Percentiles rank a stretch among this genome's conserved stretches.
Conservation (phyloP, 1,284 basidiomycete species). For the Violaceomyces palustris region DNA sequence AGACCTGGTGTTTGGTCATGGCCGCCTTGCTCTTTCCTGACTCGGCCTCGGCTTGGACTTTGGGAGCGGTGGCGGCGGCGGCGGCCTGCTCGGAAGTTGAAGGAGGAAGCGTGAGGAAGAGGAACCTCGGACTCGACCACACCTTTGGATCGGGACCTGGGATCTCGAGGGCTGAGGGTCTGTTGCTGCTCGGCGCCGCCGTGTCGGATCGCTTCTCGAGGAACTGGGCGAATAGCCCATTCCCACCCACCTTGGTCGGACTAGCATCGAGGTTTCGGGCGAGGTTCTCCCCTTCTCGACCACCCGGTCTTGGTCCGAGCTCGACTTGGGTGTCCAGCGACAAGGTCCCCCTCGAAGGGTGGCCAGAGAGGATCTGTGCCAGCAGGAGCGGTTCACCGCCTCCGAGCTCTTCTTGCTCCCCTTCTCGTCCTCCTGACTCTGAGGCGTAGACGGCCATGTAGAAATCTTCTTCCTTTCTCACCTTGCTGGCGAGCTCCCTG, state of each 20-base stretch:
- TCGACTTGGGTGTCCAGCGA: constrained; percentile 65
- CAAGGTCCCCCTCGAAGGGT: constrained; percentile 70
- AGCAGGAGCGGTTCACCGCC: constrained; percentile 10
- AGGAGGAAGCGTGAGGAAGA: constrained; percentile 28
- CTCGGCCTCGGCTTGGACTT: neutral
- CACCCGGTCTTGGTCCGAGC: constrained; percentile 59
- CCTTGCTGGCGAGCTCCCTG: constrained; percentile 24
- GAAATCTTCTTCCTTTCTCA: constrained; percentile 66
- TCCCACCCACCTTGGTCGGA: too few relatives aligned
- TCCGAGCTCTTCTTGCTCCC: neutral
- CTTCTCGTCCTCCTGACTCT: neutral
- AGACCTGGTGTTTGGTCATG: constrained; percentile 16
- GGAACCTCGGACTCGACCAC: constrained; percentile 29
- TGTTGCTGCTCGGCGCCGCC: too few relatives aligned
- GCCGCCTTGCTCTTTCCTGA: neutral
- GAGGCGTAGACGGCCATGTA: constrained; percentile 57
- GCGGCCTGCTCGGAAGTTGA: constrained; percentile 1
- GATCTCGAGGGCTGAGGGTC: constrained; percentile 33
- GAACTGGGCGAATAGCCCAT: too few relatives aligned
- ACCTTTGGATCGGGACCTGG: constrained; percentile 28
- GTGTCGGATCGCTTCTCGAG: too few relatives aligned
- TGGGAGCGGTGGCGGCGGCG: neutral
- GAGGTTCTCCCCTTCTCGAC: constrained; percentile 57
- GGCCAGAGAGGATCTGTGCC: constrained; percentile 65
- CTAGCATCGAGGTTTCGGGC: too few relatives aligned